Evolutionary conservation across 768 basidiomycete species (phyloP).

Genomic region (Calvatia gigantea): DNA sequence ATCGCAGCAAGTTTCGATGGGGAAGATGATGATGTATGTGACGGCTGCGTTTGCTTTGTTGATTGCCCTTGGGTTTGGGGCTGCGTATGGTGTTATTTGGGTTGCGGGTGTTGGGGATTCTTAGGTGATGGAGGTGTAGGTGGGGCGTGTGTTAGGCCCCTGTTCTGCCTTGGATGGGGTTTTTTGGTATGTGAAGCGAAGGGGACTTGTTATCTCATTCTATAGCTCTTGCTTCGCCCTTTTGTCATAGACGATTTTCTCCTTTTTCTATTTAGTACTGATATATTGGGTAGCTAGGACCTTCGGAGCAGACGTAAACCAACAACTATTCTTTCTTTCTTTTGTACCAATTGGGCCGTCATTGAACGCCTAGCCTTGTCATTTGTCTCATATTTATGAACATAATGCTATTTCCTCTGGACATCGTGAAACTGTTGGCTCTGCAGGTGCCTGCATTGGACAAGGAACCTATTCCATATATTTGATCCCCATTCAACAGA

Average conservation of each 20-base stretch:
- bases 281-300: no score
- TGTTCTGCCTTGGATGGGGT: neutral
- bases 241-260: neutral
- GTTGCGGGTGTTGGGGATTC: no score
- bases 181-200: no score
- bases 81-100: conserved; percentile 21
- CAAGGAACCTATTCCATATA: no score
- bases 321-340: neutral
- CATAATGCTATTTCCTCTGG: neutral
- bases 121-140: neutral
- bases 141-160: neutral
- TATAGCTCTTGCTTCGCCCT: neutral
- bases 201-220: neutral
- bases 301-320: neutral
- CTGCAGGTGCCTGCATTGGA: no score
- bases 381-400: neutral
- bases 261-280: neutral
- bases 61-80: conserved; percentile 17
- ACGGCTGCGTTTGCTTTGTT: conserved; percentile 23
- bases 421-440: neutral
- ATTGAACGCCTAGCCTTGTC: neutral
- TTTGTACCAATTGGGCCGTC: neutral
- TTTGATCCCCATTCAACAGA: no score
- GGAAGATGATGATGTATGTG: conserved; percentile 29
- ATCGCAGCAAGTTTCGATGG: conserved; percentile 13